A percentile compares a stretch with the other conserved stretches of the same genome.
Evolutionary conservation across 1,139 yeast genomes (phyloP).

Genomic region (Saccharomycopsis phalli): DNA sequence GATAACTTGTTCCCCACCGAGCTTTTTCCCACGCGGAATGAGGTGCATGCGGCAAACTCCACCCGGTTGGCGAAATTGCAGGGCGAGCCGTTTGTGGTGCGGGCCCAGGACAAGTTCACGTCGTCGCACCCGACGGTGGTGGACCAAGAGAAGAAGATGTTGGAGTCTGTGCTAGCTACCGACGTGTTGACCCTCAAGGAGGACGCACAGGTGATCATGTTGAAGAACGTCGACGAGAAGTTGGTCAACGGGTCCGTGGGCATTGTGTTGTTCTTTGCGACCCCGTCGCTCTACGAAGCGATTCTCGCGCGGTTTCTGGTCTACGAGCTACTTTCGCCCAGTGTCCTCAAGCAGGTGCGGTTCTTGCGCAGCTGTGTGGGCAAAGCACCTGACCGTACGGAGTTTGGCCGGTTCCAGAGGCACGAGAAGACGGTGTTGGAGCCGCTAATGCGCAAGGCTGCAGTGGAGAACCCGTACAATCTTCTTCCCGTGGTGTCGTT

Average conservation of each 20-base stretch:
- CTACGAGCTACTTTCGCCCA: constrained; percentile 21
- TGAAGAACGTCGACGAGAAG: constrained; percentile 78
- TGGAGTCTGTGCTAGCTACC: constrained; percentile 65
- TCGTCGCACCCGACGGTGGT: constrained; percentile 16
- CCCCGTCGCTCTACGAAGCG: constrained; percentile 23
- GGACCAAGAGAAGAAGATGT: constrained; percentile 25
- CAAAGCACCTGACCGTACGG: constrained; percentile 22
- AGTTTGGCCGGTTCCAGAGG: constrained; percentile 23
- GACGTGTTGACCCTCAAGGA: constrained; percentile 53
- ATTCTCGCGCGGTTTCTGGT: constrained; percentile 4
- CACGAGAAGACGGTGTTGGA: constrained; percentile 17
- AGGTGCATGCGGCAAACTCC: constrained; percentile 64
- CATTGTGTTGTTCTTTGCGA: constrained; percentile 39
- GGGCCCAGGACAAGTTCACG: constrained; percentile 40
- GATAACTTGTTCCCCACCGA: constrained; percentile 83
- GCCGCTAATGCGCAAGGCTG: constrained; percentile 30
- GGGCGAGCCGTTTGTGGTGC: constrained; percentile 32
- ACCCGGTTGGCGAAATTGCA: constrained; percentile 40
- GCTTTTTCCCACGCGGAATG: constrained; percentile 63
- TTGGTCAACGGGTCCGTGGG: constrained; percentile 93
- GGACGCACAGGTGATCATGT: constrained; percentile 93
- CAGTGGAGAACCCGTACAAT: constrained; percentile 25
- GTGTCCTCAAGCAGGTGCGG: constrained; percentile 26
- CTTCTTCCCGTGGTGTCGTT: constrained; percentile 50
- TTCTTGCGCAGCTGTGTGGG: constrained; percentile 28